Evolutionary conservation across 176 grass and related monocot species (phyloP).

Genomic region (Aegilops umbellulata): DNA sequence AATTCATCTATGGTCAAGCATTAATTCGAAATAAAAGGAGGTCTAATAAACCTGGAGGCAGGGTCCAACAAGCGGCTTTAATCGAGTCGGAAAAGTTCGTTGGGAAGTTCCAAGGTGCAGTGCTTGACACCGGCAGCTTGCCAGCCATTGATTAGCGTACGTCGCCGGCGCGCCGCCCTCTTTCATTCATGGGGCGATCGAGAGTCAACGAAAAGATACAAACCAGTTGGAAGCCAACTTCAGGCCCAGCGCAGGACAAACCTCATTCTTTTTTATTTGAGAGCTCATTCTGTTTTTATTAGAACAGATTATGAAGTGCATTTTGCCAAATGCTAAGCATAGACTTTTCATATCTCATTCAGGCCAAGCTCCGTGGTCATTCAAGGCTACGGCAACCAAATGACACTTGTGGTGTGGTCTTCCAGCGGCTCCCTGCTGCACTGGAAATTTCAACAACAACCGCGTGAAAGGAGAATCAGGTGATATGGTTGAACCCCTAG

Average conservation of each 20-base stretch:
- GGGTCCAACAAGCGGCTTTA: conserved; percentile 13
- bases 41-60: too few relatives aligned
- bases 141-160: conserved; percentile 19
- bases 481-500: not conserved
- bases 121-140: not conserved
- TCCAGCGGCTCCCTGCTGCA: not conserved
- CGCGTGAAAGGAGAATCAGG: not conserved
- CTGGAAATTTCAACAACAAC: not conserved
- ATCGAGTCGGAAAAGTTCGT: conserved; percentile 44
- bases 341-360: too few relatives aligned
- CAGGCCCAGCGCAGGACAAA: too few relatives aligned
- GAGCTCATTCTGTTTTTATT: too few relatives aligned
- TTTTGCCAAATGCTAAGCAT: too few relatives aligned
- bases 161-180: not conserved
- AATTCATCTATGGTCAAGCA: too few relatives aligned
- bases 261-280: too few relatives aligned
- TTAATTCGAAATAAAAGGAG: too few relatives aligned
- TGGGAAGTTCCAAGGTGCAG: conserved; percentile 20
- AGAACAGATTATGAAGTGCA: too few relatives aligned
- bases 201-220: conserved; percentile 7
- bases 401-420: not conserved
- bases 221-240: not conserved
- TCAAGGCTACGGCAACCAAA: too few relatives aligned
- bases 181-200: not conserved
- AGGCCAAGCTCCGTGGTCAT: too few relatives aligned